Percentiles rank a stretch among this genome's conserved stretches.
phyloP scores from a whole-genome alignment of 2,329 filamentous ascomycete genomes.

The Hymenoscyphus salicellus region DNA sequence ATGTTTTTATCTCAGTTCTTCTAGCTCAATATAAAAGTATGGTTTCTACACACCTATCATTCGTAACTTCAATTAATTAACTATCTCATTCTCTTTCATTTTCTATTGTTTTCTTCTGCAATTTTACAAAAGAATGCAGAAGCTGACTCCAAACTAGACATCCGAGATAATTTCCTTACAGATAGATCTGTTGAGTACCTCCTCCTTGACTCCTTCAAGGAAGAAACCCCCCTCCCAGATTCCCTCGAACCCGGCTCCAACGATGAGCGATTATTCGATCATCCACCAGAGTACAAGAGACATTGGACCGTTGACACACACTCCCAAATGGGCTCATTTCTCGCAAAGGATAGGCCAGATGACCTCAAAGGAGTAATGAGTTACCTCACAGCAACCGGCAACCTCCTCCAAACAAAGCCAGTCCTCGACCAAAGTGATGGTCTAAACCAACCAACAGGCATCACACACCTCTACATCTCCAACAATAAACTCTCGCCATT shows the following conservation, averaged over 20 bases:
- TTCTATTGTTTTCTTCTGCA: not conserved
- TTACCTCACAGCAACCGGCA: constrained; percentile 14
- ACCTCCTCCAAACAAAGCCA: constrained; percentile 44
- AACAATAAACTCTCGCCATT: constrained; percentile 46
- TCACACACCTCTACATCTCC: constrained; percentile 56
- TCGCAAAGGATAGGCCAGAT: not conserved
- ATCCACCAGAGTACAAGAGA: constrained; percentile 16
- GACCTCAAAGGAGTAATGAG: not conserved
- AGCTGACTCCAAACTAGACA: constrained; percentile 55
- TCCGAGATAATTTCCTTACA: constrained; percentile 51
- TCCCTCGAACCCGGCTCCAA: not conserved
- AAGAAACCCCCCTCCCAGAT: not conserved
- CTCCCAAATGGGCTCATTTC: not conserved
- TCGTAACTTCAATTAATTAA: not conserved
- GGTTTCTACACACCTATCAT: not conserved
- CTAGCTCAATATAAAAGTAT: not conserved
- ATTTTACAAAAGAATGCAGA: constrained; percentile 30
- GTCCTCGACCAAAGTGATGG: constrained; percentile 49
- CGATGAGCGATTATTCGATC: constrained; percentile 8
- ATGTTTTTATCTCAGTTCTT: not conserved
- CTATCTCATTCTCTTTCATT: not conserved
- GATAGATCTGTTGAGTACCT: constrained; percentile 43
- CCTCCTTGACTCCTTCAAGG: constrained; percentile 36
- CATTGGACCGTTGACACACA: not conserved
- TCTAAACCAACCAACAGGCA: constrained; percentile 39